A percentile compares a stretch with the other conserved stretches of the same genome.
These are phyloP conservation scores for Dactylonectria macrodidyma DNA, from an alignment of 2,329 filamentous ascomycete species.

Conservation along the genomic window DNA sequence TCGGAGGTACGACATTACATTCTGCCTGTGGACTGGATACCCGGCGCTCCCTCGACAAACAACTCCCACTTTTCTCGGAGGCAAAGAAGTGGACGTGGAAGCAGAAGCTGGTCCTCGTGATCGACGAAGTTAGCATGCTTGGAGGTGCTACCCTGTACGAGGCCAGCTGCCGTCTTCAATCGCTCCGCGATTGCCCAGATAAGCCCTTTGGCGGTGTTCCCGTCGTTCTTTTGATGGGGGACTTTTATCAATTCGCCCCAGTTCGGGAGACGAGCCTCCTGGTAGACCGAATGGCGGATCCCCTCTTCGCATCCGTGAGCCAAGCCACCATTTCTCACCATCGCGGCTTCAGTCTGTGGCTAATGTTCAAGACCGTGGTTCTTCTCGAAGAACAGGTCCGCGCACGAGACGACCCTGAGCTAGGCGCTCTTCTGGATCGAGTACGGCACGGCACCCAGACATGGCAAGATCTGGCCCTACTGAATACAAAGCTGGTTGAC, in stretches of 20 bases:
- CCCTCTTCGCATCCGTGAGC: constrained; percentile 15
- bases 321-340: constrained; percentile 29
- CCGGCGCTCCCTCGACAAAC: too few relatives aligned
- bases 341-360: constrained; percentile 23
- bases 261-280: constrained; percentile 29
- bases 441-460: constrained; percentile 26
- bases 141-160: too few relatives aligned
- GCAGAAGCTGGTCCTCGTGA: too few relatives aligned
- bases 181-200: too few relatives aligned
- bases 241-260: constrained; percentile 30
- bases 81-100: too few relatives aligned
- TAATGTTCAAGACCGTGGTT: constrained; percentile 31
- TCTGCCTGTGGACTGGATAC: too few relatives aligned
- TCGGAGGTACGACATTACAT: too few relatives aligned
- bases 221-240: constrained; percentile 31
- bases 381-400: constrained; percentile 33
- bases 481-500: constrained; percentile 12
- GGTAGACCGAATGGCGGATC: constrained; percentile 22
- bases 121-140: too few relatives aligned
- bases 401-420: constrained; percentile 26
- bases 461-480: constrained; percentile 12
- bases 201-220: too few relatives aligned
- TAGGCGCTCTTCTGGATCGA: constrained; percentile 29
- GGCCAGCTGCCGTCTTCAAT: too few relatives aligned
- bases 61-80: too few relatives aligned